Evolutionary conservation across 768 basidiomycete genomes (phyloP), one percentile per base, ranked within the genome.

Genomic region (Obba rivulosa): DNA sequence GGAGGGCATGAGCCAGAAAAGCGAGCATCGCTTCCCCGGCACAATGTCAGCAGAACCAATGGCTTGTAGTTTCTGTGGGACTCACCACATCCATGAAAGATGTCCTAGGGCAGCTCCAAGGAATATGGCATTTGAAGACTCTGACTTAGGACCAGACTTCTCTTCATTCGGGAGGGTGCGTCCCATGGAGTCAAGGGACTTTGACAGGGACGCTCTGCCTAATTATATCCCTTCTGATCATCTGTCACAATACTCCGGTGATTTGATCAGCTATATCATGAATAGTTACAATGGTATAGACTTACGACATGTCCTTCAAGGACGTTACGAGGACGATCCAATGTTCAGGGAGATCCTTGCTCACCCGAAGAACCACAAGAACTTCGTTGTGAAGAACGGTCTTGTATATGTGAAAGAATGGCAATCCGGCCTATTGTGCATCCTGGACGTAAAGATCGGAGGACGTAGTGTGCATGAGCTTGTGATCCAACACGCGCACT

Each of bases 401-500:
- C 46, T 64, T 1, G 34, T 56, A 0, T 57, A 46, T 41, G 34
- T 62, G 3, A 20, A 22, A 2, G 45, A 42, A 7, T 14, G 31
- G 0, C 46, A 48, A 0, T 52, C 48, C 2, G 4, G 21, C 64
- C 31, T 53, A 0, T 23, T 69, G 0, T 67, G 63, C 46, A 59
- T 72, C 0, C 70, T 66, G 5, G 51, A 63, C 3, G 21, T 60
- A 0, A 39, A 49, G 10, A 41, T 61, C 8, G 40, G 57, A 0
- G 58, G 57, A 8, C 13, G 57, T 10, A 56, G 45, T 0, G 43
- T 57, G 3, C 31, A 61, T 0, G 70, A 71, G 43, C 50, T 64
- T 0, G 20, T 72, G 0, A 70, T 73, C 0, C 46, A 44, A 0
- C 66, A 71, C n/a, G 63, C 61, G 0, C 69, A 72, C 41, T 8